Conservation (phyloP, 2,329 filamentous ascomycete genomes). For the Fusarium devonianum region DNA sequence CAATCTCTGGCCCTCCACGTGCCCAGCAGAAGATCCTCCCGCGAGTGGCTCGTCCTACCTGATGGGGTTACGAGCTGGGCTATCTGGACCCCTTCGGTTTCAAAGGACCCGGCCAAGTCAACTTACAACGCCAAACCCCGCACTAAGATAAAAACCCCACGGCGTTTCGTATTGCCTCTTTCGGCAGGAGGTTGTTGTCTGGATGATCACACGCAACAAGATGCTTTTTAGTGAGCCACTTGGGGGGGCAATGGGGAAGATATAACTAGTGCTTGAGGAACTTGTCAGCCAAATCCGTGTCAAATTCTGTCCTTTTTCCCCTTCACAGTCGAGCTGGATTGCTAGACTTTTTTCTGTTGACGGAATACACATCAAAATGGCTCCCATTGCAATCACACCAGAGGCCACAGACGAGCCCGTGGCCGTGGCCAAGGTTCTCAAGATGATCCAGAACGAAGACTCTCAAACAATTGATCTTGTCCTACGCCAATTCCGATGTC, state of each 20-base stretch:
- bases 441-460: slow-evolving; percentile 39
- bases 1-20: slow-evolving; percentile 2
- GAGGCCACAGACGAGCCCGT: slow-evolving; percentile 28
- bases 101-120: too few relatives aligned
- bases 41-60: slow-evolving; percentile 26
- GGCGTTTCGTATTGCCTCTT: slow-evolving; percentile 27
- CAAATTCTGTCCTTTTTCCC: slow-evolving; percentile 1
- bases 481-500: slow-evolving; percentile 65
- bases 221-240: too few relatives aligned
- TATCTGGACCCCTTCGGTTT: slow-evolving; percentile 2
- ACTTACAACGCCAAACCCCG: not conserved
- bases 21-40: slow-evolving; percentile 4
- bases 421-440: slow-evolving; percentile 31
- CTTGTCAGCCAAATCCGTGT: too few relatives aligned
- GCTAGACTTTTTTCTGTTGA: not conserved
- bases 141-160: slow-evolving; percentile 7
- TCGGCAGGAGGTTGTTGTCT: slow-evolving; percentile 15
- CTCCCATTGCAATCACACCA: slow-evolving; percentile 35
- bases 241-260: slow-evolving; percentile 9
- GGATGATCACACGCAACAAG: slow-evolving; percentile 17
- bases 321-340: not conserved
- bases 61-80: slow-evolving; percentile 14
- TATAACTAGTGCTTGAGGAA: slow-evolving; percentile 13
- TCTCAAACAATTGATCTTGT: slow-evolving; percentile 54
- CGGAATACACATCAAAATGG: slow-evolving; percentile 26